These are phyloP conservation scores for Fraxinus angustifolia DNA, from an alignment of 305 asterid genomes.

Conservation along the genomic window DNA sequence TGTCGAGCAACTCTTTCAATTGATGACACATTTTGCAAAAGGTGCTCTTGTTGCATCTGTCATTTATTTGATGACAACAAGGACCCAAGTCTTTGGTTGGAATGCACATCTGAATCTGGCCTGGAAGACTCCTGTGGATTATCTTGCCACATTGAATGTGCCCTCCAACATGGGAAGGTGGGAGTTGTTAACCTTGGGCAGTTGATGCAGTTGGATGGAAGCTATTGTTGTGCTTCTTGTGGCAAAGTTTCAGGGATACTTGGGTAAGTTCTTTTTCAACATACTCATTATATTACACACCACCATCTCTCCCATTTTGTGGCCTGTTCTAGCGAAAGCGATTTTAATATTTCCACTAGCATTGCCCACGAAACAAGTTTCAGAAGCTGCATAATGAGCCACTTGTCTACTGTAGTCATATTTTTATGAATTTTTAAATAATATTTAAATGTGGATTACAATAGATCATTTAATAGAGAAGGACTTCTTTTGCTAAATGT, in stretches of 20 bases:
- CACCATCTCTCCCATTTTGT: not conserved
- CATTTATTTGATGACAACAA: constrained; percentile 88
- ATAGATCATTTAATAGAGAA: not conserved
- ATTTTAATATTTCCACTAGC: not conserved
- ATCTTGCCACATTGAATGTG: constrained; percentile 93
- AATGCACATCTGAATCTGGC: constrained; percentile 74
- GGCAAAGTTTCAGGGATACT: constrained; percentile 92
- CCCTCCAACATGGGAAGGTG: constrained; percentile 73
- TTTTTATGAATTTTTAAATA: not conserved
- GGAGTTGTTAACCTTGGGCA: constrained; percentile 83
- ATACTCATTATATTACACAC: not conserved
- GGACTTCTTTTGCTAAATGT: not conserved
- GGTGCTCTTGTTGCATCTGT: constrained; percentile 95
- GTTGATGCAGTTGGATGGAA: constrained; percentile 91
- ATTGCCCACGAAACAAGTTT: not conserved
- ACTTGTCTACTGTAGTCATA: not conserved
- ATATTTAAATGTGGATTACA: not conserved
- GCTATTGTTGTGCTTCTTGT: constrained; percentile 92
- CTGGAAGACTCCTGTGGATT: constrained; percentile 74
- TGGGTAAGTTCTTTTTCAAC: constrained; percentile 48
- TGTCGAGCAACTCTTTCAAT: constrained; percentile 74
- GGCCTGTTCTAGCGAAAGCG: not conserved
- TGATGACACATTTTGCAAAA: constrained; percentile 83
- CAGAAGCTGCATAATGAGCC: not conserved
- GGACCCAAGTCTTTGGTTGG: constrained; percentile 97